Evolutionary conservation across 1,284 basidiomycete species (phyloP).

Genomic region (Marasmius sp.): DNA sequence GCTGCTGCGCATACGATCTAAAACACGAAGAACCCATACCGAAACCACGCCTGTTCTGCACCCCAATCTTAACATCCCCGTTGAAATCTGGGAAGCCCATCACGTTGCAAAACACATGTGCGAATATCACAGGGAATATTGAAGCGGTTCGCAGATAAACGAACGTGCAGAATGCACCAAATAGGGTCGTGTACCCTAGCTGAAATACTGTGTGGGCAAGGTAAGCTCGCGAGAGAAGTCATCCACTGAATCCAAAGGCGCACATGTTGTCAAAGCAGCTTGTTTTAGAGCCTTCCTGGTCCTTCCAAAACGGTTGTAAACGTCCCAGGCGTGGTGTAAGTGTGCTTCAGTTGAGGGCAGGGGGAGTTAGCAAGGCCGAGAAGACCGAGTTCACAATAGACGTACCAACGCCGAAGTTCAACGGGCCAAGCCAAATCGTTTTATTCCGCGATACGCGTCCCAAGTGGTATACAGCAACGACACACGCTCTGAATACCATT

Average conservation of each 20-base stretch:
- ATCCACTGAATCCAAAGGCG: conserved; percentile 27
- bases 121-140: conserved; percentile 59
- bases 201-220: conserved; percentile 67
- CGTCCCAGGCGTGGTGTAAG: conserved; percentile 88
- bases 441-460: conserved; percentile 44
- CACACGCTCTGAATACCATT: conserved; percentile 86
- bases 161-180: conserved; percentile 88
- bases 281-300: conserved; percentile 59
- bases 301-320: conserved; percentile 70
- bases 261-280: conserved; percentile 63
- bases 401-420: conserved; percentile 88
- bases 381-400: conserved; percentile 7
- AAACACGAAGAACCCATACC: background rate
- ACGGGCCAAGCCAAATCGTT: conserved; percentile 80
- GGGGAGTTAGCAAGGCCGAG: background rate
- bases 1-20: background rate
- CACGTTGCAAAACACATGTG: conserved; percentile 91
- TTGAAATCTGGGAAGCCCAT: conserved; percentile 81
- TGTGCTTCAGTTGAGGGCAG: conserved; percentile 60
- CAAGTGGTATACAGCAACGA: conserved; percentile 74
- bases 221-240: background rate
- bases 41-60: background rate
- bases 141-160: conserved; percentile 82
- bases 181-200: conserved; percentile 85
- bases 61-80: conserved; percentile 18